A percentile compares a stretch with the other conserved stretches of the same genome.
phyloP scores from a whole-genome alignment of 2,329 filamentous ascomycete genomes.

The Aspergillus proliferans region DNA sequence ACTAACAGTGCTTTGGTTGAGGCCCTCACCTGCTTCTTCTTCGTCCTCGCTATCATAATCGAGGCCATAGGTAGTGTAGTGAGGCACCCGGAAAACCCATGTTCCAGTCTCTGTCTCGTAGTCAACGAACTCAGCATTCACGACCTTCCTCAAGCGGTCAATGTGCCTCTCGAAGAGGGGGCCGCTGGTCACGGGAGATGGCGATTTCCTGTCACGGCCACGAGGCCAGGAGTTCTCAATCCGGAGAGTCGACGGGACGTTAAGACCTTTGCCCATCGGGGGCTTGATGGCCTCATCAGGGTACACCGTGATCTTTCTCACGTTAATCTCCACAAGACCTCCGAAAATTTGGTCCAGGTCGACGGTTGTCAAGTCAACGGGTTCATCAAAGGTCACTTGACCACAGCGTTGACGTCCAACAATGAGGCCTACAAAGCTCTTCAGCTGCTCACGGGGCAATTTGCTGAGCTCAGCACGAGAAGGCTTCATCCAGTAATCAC shows the following conservation, averaged over 20 bases:
- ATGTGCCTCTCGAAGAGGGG: conserved; percentile 73
- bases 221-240: conserved; percentile 92
- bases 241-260: conserved; percentile 81
- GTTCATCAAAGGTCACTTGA: conserved; percentile 70
- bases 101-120: conserved; percentile 75
- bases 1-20: conserved; percentile 44
- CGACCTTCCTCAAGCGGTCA: conserved; percentile 67
- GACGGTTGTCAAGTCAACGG: conserved; percentile 74
- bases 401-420: conserved; percentile 81
- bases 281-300: conserved; percentile 70
- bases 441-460: conserved; percentile 74
- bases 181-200: conserved; percentile 53
- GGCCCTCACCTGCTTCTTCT: conserved; percentile 46
- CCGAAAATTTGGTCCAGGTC: conserved; percentile 74
- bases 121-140: conserved; percentile 71
- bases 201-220: conserved; percentile 53
- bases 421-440: conserved; percentile 66
- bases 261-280: conserved; percentile 76
- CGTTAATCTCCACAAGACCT: conserved; percentile 67
- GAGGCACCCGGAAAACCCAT: conserved; percentile 90
- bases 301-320: conserved; percentile 84
- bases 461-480: conserved; percentile 65
- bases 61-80: conserved; percentile 92
- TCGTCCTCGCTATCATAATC: conserved; percentile 71
- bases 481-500: conserved; percentile 83